Percentiles rank a stretch among this genome's conserved stretches.
Conservation (phyloP, 1,139 yeast genomes). For the Protomyces macrosporus region DNA sequence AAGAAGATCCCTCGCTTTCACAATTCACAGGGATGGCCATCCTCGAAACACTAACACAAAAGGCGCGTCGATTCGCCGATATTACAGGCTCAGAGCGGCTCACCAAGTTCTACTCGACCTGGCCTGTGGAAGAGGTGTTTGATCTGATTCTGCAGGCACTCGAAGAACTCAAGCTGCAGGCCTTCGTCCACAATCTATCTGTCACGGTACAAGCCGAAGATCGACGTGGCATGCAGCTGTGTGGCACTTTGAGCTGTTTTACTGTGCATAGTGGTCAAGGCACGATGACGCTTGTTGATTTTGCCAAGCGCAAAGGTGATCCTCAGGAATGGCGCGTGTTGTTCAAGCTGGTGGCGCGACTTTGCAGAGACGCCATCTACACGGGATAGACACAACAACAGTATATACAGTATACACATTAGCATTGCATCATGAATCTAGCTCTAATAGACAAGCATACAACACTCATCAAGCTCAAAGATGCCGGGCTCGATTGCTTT, state of each 20-base stretch:
- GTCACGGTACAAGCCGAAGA: constrained; percentile 38
- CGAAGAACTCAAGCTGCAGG: constrained; percentile 36
- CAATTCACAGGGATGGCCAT: constrained; percentile 43
- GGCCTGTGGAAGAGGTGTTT: constrained; percentile 42
- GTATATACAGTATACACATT: neutral
- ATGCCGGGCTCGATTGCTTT: neutral
- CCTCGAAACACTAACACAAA: constrained; percentile 37
- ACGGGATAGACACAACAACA: neutral
- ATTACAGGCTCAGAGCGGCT: constrained; percentile 43
- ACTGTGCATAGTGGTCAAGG: constrained; percentile 35
- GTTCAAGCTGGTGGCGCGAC: constrained; percentile 42
- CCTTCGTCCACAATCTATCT: constrained; percentile 25
- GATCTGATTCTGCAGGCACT: constrained; percentile 40
- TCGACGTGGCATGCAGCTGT: constrained; percentile 45
- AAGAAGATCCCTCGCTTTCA: constrained; percentile 48
- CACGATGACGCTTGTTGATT: constrained; percentile 42
- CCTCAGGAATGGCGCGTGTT: constrained; percentile 65
- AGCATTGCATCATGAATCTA: neutral
- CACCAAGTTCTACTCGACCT: constrained; percentile 48
- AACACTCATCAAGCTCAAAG: neutral
- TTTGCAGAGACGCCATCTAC: constrained; percentile 9
- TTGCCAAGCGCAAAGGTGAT: constrained; percentile 53
- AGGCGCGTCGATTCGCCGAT: constrained; percentile 36
- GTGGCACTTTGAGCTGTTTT: constrained; percentile 47
- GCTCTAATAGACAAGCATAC: neutral